Conservation (phyloP, 2,329 filamentous ascomycete genomes). For the Cercospora nicotianae region DNA sequence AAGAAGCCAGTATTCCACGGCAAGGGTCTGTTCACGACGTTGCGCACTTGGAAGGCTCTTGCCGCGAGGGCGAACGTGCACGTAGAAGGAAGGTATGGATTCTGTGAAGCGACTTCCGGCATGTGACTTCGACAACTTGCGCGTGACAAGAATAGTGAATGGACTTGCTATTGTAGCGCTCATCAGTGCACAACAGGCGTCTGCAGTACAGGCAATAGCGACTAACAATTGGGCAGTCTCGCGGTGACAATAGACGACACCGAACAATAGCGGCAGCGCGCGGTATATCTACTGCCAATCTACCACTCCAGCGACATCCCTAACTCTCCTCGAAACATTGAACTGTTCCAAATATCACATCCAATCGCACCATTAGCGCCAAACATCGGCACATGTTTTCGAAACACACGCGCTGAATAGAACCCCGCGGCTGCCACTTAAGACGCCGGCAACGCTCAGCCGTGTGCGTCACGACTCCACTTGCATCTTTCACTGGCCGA, state of each 20-base stretch:
- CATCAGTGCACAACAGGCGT: not conserved
- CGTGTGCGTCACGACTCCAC: conserved; percentile 10
- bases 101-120: not conserved
- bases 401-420: conserved; percentile 3
- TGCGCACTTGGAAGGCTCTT: too few relatives aligned
- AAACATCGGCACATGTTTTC: not conserved
- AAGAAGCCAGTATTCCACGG: too few relatives aligned
- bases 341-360: not conserved
- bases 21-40: too few relatives aligned
- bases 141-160: too few relatives aligned
- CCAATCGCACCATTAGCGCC: not conserved
- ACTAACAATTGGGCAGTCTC: not conserved
- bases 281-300: not conserved
- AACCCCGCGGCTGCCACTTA: not conserved
- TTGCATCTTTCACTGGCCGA: not conserved
- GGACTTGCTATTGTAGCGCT: not conserved
- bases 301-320: not conserved
- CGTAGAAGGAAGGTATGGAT: too few relatives aligned
- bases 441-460: conserved; percentile 5
- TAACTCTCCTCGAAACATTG: not conserved
- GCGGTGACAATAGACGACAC: not conserved
- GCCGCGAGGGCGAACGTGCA: too few relatives aligned
- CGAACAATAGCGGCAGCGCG: not conserved
- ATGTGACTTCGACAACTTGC: too few relatives aligned
- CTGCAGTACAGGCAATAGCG: not conserved